Evolutionary conservation across 495 filamentous ascomycete species (phyloP), one percentile per base, ranked within the genome.

Genomic region (Delitschia confertaspora): DNA sequence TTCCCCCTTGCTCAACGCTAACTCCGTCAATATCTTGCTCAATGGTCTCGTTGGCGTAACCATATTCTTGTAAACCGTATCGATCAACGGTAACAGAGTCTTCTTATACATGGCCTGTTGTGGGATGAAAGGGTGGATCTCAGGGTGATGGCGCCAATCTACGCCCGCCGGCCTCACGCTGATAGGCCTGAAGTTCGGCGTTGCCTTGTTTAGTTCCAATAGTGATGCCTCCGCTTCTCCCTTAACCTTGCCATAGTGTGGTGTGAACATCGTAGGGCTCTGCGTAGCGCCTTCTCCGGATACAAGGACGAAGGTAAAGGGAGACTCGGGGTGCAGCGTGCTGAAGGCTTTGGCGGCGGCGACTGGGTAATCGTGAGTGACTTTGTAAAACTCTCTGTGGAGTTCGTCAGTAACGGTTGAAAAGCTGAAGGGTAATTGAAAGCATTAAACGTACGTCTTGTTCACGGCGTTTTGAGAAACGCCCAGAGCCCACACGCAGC

Each of bases 401-500:
- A 19, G 13, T 11, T 2, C 18, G 26, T 43, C 18, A 42, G 29
- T 23, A 33, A 9, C 14, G 10, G n/a, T 32, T 1, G 13, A 6
- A 26, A 20, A n/a, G 6, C 3, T 16, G 6, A 9, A n/a, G n/a
- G 31, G 30, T 4, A 19, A 1, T 29, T 3, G 9, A 13, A 11
- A 13, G 16, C n/a, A n/a, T n/a, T n/a, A 3, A 47, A 24, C 72
- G 33, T 59, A 82, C 79, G 74, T 69, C 47, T 77, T 76, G 39
- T 53, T 57, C 17, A 85, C 80, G 23, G 70, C 57, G 6, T 57
- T 73, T 23, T 74, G 68, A 45, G 70, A 74, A 19, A 76, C 75
- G 7, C 82, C 82, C 42, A 77, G 60, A 7, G 82, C 82, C 82
- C 82, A 87, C 0, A 87, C 77, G 40, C 74, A 79, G 0, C 76